Conservation (phyloP, 768 basidiomycete genomes). For the Kwoniella sp. region DNA sequence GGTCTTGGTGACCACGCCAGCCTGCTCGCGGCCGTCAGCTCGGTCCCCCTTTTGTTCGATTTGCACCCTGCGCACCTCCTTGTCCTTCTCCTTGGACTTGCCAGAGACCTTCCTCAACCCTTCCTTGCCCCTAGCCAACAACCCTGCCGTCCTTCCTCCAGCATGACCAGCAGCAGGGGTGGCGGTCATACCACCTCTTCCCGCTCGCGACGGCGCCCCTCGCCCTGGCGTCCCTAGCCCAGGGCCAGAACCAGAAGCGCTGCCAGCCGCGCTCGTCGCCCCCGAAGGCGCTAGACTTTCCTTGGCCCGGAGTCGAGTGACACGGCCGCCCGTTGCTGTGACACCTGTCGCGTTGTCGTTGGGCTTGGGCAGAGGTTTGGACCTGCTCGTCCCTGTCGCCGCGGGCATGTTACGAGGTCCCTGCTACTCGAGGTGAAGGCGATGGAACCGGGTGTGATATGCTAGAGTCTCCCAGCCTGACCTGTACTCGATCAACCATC, state of each 20-base stretch:
- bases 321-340: conserved; percentile 13
- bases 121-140: conserved; percentile 36
- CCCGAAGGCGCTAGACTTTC: too few species aligned
- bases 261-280: too few species aligned
- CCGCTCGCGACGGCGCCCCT: too few species aligned
- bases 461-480: too few species aligned
- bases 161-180: not conserved
- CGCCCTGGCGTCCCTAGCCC: too few species aligned
- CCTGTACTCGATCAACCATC: not conserved
- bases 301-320: conserved; percentile 28
- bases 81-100: conserved; percentile 36
- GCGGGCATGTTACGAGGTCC: too few species aligned
- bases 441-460: too few species aligned
- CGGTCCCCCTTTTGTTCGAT: not conserved
- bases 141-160: conserved; percentile 4
- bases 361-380: conserved; percentile 3
- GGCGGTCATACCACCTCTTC: too few species aligned
- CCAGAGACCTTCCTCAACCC: conserved; percentile 38
- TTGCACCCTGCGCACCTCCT: conserved; percentile 18
- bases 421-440: too few species aligned
- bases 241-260: too few species aligned
- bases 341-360: not conserved
- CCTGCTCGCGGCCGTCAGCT: conserved; percentile 4
- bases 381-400: too few species aligned
- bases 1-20: not conserved